Conservation (phyloP, 257 asterid species). For the Verbascum thapsus region DNA sequence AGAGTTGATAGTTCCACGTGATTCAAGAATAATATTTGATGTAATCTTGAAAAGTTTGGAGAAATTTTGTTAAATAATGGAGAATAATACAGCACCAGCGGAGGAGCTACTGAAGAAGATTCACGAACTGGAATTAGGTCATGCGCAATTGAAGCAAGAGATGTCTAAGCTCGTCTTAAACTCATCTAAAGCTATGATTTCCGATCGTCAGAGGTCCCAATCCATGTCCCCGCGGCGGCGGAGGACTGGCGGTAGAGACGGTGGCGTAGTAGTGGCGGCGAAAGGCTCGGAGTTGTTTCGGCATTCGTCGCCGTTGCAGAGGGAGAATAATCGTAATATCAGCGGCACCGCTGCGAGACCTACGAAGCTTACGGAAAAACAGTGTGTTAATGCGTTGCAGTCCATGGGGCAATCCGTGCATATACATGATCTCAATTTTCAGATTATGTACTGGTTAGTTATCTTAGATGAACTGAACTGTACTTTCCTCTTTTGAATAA, state of each 20-base stretch:
- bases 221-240: constrained; percentile 78
- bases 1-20: constrained; percentile 20
- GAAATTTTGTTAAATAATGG: constrained; percentile 53
- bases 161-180: constrained; percentile 66
- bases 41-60: too few species aligned
- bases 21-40: too few species aligned
- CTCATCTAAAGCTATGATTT: constrained; percentile 52
- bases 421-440: constrained; percentile 64
- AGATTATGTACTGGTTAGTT: constrained; percentile 82
- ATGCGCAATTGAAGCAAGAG: constrained; percentile 80
- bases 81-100: constrained; percentile 45
- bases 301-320: constrained; percentile 81
- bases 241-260: constrained; percentile 47
- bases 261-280: constrained; percentile 45
- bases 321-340: constrained; percentile 60
- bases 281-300: constrained; percentile 67
- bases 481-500: constrained; percentile 32
- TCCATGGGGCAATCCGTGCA: constrained; percentile 96
- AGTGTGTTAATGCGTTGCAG: constrained; percentile 85
- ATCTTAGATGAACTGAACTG: constrained; percentile 24
- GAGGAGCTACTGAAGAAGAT: constrained; percentile 86
- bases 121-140: constrained; percentile 78
- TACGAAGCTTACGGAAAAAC: constrained; percentile 70
- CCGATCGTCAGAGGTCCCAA: constrained; percentile 70
- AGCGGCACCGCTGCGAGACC: constrained; percentile 51